Conservation (phyloP, 2,329 filamentous ascomycete species). For the Aspergillus pseudoviridinutans region DNA sequence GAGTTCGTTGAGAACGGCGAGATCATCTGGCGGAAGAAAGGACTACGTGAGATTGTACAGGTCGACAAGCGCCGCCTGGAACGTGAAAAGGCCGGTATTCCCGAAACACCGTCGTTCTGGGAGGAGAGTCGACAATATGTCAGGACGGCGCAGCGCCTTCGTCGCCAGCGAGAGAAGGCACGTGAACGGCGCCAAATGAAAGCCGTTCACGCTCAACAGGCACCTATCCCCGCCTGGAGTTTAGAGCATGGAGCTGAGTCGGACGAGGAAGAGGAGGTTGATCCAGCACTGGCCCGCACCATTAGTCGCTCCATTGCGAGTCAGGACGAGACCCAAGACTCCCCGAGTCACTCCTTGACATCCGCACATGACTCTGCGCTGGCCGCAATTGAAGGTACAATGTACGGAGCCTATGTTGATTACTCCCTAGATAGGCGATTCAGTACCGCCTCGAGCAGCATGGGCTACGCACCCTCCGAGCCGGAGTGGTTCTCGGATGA, state of each 20-base stretch:
- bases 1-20: conserved; percentile 94
- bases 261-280: conserved; percentile 41
- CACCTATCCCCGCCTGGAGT: conserved; percentile 71
- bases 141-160: conserved; percentile 32
- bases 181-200: conserved; percentile 59
- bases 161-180: conserved; percentile 49
- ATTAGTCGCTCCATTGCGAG: conserved; percentile 33
- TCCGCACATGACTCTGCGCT: conserved; percentile 35
- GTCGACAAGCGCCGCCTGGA: conserved; percentile 80
- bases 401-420: conserved; percentile 70
- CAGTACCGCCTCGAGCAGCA: conserved; percentile 70
- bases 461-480: conserved; percentile 43
- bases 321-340: conserved; percentile 52
- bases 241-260: conserved; percentile 69
- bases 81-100: conserved; percentile 67
- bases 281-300: conserved; percentile 29
- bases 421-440: conserved; percentile 64
- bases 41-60: conserved; percentile 73
- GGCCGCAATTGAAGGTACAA: conserved; percentile 68
- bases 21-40: conserved; percentile 89
- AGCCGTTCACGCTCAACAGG: conserved; percentile 49
- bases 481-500: conserved; percentile 49
- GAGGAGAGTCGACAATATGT: conserved; percentile 44
- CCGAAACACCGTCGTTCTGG: conserved; percentile 57
- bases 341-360: conserved; percentile 50